A percentile compares a stretch with the other conserved stretches of the same genome.
Conservation (phyloP, 202 grass and related monocot genomes). For the Brachypodium distachyon region DNA sequence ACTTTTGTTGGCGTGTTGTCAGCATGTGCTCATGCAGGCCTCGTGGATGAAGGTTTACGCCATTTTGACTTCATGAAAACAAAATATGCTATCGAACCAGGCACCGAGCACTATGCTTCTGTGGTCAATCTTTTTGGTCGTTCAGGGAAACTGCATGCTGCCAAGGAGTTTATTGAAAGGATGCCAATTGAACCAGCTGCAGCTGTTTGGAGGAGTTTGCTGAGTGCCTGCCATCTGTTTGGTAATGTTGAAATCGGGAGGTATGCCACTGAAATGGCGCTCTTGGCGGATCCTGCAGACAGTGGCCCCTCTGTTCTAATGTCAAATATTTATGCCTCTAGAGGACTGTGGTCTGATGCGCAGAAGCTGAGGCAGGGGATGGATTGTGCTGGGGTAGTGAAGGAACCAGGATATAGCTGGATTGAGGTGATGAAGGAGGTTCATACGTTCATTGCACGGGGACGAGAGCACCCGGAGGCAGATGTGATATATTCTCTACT, state of each 20-base stretch:
- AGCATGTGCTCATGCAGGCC: slow-evolving; percentile 70
- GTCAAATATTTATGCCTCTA: slow-evolving; percentile 80
- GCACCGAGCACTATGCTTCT: slow-evolving; percentile 71
- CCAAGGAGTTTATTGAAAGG: slow-evolving; percentile 61
- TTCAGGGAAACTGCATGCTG: slow-evolving; percentile 56
- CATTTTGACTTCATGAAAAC: slow-evolving; percentile 61
- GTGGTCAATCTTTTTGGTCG: slow-evolving; percentile 64
- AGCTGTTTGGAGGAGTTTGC: slow-evolving; percentile 67
- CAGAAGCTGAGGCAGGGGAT: slow-evolving; percentile 48
- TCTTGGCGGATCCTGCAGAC: slow-evolving; percentile 46
- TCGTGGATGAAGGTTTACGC: slow-evolving; percentile 50
- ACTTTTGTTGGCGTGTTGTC: slow-evolving; percentile 68
- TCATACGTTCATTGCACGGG: slow-evolving; percentile 42
- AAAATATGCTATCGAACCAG: slow-evolving; percentile 35
- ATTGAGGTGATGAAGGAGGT: slow-evolving; percentile 58
- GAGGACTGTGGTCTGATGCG: slow-evolving; percentile 63
- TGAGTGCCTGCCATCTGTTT: slow-evolving; percentile 61
- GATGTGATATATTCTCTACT: slow-evolving; percentile 41
- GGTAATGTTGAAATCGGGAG: slow-evolving; percentile 62
- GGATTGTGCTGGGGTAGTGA: slow-evolving; percentile 28
- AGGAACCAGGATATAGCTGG: slow-evolving; percentile 80
- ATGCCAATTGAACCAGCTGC: slow-evolving; percentile 63
- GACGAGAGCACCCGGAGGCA: slow-evolving; percentile 32
- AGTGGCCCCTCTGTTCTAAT: slow-evolving; percentile 56
- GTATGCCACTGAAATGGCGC: slow-evolving; percentile 55